Base-by-base conservation (phyloP, 2,329 filamentous ascomycete species). In the Claviceps digitariae region DNA sequence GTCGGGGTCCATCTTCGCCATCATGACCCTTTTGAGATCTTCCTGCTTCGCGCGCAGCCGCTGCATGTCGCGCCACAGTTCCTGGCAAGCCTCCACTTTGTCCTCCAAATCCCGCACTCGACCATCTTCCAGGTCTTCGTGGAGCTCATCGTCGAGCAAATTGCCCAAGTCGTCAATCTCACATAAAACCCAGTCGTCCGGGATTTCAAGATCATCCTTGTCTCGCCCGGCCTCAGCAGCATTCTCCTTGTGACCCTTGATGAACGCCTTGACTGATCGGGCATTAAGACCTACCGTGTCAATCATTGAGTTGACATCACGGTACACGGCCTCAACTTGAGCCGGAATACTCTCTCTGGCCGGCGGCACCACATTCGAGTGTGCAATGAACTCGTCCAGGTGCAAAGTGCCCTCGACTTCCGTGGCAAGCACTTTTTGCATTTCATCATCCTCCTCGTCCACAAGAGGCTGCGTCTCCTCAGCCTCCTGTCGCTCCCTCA, bases 251-350 rank as follows among this genome's bases (percentile, higher is more conserved):
- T 94, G 86, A 8, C 84, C 87, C 53, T 79, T 75, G 45, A 90
- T 74, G 58, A 84, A 85, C 12, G 73, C 73, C 48, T 75, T 74
- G 40, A 91, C 79, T 6, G 87, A 82, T 17, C 79, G 74, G 12
- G 74, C 82, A 64, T 97, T 97, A 50, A 96, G 77, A 10, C 91
- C 91, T 43, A 97, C 72, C 0, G 87, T 91, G 61, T 96, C 89
- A 45, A 98, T 83, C 93, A 97, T 98, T 13, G 87, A 87, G 66
- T 93, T 91, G 64, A 91, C 87, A 61, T 91, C 87, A 46, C 85
- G 79, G 65, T 87, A 93, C 1, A 85, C 73, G 20, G 80, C 77
- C 62, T 85, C 82, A 23, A 82, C 80, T 59, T 84, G 81, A 9
- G 77, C 74, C 4, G 81, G 77, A 34, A 84, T 73, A 47, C 74